Base-by-base conservation (phyloP, 495 filamentous ascomycete species). In the Aspergillus asperescens region DNA sequence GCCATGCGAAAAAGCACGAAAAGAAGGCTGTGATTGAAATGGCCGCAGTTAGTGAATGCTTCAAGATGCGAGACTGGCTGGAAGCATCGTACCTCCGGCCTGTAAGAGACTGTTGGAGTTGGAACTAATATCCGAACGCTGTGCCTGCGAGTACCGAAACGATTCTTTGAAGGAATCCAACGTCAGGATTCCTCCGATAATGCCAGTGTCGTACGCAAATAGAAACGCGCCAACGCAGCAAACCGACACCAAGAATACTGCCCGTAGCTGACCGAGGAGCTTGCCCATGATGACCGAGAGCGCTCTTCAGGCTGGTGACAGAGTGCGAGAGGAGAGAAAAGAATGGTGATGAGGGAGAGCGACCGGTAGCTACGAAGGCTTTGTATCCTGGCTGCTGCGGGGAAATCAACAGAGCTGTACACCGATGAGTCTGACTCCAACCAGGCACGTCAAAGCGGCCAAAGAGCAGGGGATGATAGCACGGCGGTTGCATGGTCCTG, bases 181-280 rank as follows among this genome's bases (percentile, higher is more conserved):
- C 4, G 66, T 72, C 10, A 74, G 59, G 23, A 71, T 65, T 12
- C 68, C 66, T 15, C 68, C 66, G 5, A 63, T 62, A 22, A 71
- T 68, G 8, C 68, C 68, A 3, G 65, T 60, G 40, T 71, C 68
- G 51, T 71, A 71, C n/a, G 60, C 68, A 9, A 65, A 69, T 2
- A 69, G 53, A 41, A 71, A 71, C 4, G 68, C 66, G 8, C 61
- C 61, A 7, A 60, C 56, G 19, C 56, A 62, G 35, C 51, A 54
- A 5, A 59, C 23, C 6, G 56, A 43, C 16, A 59, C 56, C 23
- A 54, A 50, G 19, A 51, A 59, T 4, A 45, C 34, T 28, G 56
- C 56, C 27, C 56, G 22, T 7, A 59, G 16, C 2, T 22, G 40
- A 32, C 56, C 56, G 15, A 59, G 31, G 2, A 42, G 27, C 39